Percentiles rank a stretch among this genome's conserved stretches.
Conservation (phyloP, 768 basidiomycete species). For the Xerocomellus dryophilus region DNA sequence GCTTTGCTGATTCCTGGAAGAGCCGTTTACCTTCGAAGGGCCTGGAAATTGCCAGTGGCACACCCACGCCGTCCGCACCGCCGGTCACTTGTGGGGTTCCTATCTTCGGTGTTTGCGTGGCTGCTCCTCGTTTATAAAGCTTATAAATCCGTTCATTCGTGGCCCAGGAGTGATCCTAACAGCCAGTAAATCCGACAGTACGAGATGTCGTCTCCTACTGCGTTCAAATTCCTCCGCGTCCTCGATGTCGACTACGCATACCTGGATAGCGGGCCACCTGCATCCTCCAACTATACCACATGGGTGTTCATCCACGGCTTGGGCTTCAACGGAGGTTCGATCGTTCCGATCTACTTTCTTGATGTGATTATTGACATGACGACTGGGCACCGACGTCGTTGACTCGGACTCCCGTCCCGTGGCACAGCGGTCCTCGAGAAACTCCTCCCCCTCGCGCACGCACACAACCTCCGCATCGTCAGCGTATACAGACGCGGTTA, state of each 20-base stretch:
- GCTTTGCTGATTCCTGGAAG: too few species aligned
- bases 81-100: too few species aligned
- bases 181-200: too few species aligned
- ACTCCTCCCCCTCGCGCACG: constrained; percentile 21
- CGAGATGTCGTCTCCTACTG: constrained; percentile 1
- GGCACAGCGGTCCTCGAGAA: constrained; percentile 13
- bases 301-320: constrained; percentile 23
- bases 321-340: constrained; percentile 22
- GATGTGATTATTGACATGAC: too few species aligned
- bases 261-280: constrained; percentile 21
- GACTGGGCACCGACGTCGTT: neutral
- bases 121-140: too few species aligned
- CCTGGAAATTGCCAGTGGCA: too few species aligned
- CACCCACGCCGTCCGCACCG: too few species aligned
- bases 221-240: constrained; percentile 12
- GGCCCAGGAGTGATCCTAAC: too few species aligned
- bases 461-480: constrained; percentile 22
- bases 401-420: neutral
- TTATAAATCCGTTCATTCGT: too few species aligned
- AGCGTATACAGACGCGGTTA: constrained; percentile 29
- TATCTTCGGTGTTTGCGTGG: too few species aligned
- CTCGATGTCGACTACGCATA: constrained; percentile 19
- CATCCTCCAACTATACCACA: constrained; percentile 18
- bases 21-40: too few species aligned
- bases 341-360: neutral